These are phyloP conservation scores for Penicillium cinerascens DNA, from an alignment of 495 filamentous ascomycete genomes.

Conservation along the genomic window DNA sequence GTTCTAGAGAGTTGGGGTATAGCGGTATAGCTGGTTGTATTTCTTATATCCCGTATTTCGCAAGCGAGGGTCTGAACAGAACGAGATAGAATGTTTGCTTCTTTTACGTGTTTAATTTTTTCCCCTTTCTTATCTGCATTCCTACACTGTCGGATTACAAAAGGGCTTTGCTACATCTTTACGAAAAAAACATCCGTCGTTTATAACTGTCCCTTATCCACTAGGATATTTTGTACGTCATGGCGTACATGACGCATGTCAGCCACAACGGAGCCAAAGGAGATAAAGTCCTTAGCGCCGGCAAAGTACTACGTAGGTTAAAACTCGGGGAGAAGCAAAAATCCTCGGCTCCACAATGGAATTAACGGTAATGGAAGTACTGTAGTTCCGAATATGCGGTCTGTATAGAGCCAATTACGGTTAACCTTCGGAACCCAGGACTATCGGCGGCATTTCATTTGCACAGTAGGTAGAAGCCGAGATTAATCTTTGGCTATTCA, in stretches of 20 bases:
- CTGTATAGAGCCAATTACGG: not conserved
- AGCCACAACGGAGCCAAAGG: not conserved
- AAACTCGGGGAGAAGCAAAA: not conserved
- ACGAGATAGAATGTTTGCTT: conserved; percentile 29
- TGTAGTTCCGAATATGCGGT: not conserved
- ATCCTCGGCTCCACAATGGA: not conserved
- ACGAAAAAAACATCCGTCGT: conserved; percentile 6
- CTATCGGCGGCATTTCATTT: not conserved
- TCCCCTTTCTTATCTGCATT: conserved; percentile 8
- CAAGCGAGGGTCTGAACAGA: conserved; percentile 28
- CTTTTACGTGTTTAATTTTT: conserved; percentile 26
- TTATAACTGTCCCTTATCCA: not conserved
- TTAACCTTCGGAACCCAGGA: not conserved
- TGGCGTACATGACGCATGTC: not conserved
- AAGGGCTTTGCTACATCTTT: conserved; percentile 22
- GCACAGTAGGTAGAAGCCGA: not conserved
- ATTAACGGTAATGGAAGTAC: not conserved
- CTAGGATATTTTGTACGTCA: not conserved
- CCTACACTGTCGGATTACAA: conserved; percentile 10
- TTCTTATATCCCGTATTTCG: conserved; percentile 26
- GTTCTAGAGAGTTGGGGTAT: conserved; percentile 53
- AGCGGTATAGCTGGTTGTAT: conserved; percentile 18
- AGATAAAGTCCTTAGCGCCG: not conserved
- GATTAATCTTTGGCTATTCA: not conserved
- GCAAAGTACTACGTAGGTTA: not conserved